Conservation (phyloP, 78 protist genomes). For the Dictyostelium firmibasis region DNA sequence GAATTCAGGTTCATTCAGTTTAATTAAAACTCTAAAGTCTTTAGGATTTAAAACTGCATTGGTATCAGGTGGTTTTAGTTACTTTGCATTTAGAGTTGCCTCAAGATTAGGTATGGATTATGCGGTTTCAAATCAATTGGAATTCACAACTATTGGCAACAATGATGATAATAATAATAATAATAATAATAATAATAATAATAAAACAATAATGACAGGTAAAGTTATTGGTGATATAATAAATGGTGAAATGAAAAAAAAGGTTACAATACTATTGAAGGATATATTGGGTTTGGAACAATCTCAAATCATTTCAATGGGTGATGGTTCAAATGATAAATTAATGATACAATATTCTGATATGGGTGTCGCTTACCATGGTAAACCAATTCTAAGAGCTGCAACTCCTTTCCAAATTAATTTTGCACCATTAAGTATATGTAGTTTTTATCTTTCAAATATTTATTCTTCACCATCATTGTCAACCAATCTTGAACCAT, state of each 20-base stretch:
- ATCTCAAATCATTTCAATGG: slow-evolving; percentile 57
- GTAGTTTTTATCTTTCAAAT: slow-evolving; percentile 7
- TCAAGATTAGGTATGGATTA: slow-evolving; percentile 63
- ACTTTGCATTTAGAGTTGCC: slow-evolving; percentile 43
- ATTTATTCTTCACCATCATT: not conserved
- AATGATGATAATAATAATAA: not conserved
- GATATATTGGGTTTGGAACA: not conserved
- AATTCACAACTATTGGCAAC: not conserved
- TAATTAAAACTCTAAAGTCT: slow-evolving; percentile 20
- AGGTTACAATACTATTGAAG: not conserved
- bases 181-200: not conserved
- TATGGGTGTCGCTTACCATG: slow-evolving; percentile 74
- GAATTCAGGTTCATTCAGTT: slow-evolving; percentile 31
- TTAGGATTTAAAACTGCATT: slow-evolving; percentile 56
- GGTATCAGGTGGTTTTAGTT: slow-evolving; percentile 76
- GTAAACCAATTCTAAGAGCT: slow-evolving; percentile 20
- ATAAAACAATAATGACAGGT: slow-evolving; percentile 22
- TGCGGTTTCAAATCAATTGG: slow-evolving; percentile 50
- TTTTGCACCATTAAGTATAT: not conserved
- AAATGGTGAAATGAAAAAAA: slow-evolving; percentile 57
- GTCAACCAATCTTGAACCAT: not conserved
- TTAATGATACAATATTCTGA: slow-evolving; percentile 34
- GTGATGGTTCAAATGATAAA: slow-evolving; percentile 78
- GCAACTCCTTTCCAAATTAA: slow-evolving; percentile 70
- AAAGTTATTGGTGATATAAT: slow-evolving; percentile 29